These are phyloP conservation scores for Silene noctiflora DNA, from an alignment of 179 eudicot genomes.

Conservation along the genomic window DNA sequence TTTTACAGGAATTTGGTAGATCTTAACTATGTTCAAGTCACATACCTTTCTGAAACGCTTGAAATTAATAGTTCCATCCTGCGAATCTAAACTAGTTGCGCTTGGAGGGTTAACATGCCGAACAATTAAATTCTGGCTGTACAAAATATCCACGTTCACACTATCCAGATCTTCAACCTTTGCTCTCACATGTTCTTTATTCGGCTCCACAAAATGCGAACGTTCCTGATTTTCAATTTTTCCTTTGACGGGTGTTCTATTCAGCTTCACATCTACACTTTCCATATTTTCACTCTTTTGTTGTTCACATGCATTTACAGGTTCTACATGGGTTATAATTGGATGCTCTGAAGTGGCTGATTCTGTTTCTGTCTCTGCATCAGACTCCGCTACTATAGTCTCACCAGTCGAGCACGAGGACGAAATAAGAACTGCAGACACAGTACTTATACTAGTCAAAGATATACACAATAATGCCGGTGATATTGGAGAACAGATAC, in stretches of 20 bases:
- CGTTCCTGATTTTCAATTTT: not conserved
- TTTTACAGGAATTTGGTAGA: not conserved
- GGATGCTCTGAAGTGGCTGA: constrained; percentile 56
- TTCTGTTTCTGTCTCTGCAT: constrained; percentile 81
- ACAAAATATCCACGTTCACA: constrained; percentile 61
- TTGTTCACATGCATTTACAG: constrained; percentile 10
- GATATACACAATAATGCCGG: not conserved
- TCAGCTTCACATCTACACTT: not conserved
- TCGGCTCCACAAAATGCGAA: constrained; percentile 30
- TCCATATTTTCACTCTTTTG: not conserved
- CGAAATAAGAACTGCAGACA: constrained; percentile 63
- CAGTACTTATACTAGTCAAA: constrained; percentile 6
- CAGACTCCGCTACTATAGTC: constrained; percentile 97
- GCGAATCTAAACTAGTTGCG: constrained; percentile 29
- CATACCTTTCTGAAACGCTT: constrained; percentile 89
- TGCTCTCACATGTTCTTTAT: constrained; percentile 26
- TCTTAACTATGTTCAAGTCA: not conserved
- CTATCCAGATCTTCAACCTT: constrained; percentile 49
- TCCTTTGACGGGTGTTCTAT: not conserved
- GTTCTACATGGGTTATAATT: constrained; percentile 19
- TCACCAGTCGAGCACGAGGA: constrained; percentile 97
- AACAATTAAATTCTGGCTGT: constrained; percentile 70
- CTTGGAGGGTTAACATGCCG: constrained; percentile 40
- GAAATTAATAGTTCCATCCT: constrained; percentile 53
- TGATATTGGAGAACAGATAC: not conserved